Percentiles rank a stretch among this genome's conserved stretches.
Evolutionary conservation across 2,329 filamentous ascomycete species (phyloP).

Genomic region (Nemania sp.): DNA sequence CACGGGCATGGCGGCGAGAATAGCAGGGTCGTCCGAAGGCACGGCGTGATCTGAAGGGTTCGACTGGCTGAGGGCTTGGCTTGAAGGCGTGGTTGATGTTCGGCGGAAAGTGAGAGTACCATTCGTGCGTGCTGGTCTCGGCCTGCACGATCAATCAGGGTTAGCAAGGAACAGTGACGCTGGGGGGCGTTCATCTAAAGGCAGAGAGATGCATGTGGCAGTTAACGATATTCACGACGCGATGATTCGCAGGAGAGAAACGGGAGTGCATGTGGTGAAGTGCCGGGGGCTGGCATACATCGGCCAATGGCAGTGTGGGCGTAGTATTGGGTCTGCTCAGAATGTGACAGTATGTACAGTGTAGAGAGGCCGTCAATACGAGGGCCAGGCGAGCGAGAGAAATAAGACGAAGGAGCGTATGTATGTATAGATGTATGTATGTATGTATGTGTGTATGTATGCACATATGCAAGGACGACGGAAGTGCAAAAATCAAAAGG

Average conservation of each 20-base stretch:
- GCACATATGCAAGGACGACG: background rate
- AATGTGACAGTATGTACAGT: background rate
- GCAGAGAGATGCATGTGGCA: constrained; percentile 27
- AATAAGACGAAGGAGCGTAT: background rate
- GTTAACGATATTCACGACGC: constrained; percentile 8
- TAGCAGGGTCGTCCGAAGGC: constrained; percentile 58
- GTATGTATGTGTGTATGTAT: background rate
- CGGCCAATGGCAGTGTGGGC: constrained; percentile 6
- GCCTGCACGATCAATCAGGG: constrained; percentile 56
- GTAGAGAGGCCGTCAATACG: background rate
- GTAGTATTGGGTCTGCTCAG: background rate
- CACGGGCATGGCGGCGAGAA: constrained; percentile 69
- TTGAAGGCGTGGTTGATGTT: constrained; percentile 66
- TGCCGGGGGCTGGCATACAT: constrained; percentile 1
- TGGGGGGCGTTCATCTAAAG: background rate
- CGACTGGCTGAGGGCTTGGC: constrained; percentile 57
- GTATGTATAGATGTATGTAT: background rate
- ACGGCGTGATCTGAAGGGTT: constrained; percentile 48
- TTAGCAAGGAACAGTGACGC: constrained; percentile 20
- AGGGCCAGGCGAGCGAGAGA: background rate
- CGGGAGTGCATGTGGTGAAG: background rate
- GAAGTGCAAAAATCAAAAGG: constrained; percentile 18
- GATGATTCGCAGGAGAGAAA: constrained; percentile 24
- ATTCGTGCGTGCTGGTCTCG: constrained; percentile 68
- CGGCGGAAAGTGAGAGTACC: constrained; percentile 74